phyloP scores from a whole-genome alignment of 176 grass and related monocot genomes.

The Aegilops longissima region DNA sequence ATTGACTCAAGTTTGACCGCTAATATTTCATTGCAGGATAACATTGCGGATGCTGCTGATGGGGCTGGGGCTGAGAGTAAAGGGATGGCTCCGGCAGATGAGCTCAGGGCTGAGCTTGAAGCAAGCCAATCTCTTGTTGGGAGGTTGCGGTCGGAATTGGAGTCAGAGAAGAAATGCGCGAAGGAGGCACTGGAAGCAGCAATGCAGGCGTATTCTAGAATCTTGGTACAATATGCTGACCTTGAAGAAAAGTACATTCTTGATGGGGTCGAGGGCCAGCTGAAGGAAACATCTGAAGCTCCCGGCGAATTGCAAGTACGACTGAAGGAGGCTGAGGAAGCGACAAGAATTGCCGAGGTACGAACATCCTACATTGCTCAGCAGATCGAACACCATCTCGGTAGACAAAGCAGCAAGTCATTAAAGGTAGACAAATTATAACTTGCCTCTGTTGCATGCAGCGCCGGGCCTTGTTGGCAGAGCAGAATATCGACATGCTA shows the following conservation, averaged over 20 bases:
- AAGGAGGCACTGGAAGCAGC: conserved; percentile 89
- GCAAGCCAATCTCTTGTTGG: conserved; percentile 45
- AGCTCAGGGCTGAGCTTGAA: conserved; percentile 84
- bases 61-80: conserved; percentile 71
- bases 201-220: conserved; percentile 78
- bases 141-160: conserved; percentile 57
- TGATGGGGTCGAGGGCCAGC: conserved; percentile 75
- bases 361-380: neutral
- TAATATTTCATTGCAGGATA: conserved; percentile 58
- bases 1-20: conserved; percentile 11
- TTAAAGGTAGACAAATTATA: neutral
- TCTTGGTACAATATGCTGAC: conserved; percentile 90
- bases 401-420: too few relatives aligned
- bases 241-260: conserved; percentile 89
- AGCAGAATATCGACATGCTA: conserved; percentile 77
- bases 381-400: neutral
- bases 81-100: conserved; percentile 78
- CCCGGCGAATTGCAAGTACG: conserved; percentile 76
- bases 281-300: conserved; percentile 82
- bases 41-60: conserved; percentile 30
- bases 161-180: conserved; percentile 81
- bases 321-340: conserved; percentile 83
- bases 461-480: conserved; percentile 56
- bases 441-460: conserved; percentile 26
- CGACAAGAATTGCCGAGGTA: conserved; percentile 60